phyloP scores from a whole-genome alignment of 208 protist genomes.

The Herpetomonas tarakana region DNA sequence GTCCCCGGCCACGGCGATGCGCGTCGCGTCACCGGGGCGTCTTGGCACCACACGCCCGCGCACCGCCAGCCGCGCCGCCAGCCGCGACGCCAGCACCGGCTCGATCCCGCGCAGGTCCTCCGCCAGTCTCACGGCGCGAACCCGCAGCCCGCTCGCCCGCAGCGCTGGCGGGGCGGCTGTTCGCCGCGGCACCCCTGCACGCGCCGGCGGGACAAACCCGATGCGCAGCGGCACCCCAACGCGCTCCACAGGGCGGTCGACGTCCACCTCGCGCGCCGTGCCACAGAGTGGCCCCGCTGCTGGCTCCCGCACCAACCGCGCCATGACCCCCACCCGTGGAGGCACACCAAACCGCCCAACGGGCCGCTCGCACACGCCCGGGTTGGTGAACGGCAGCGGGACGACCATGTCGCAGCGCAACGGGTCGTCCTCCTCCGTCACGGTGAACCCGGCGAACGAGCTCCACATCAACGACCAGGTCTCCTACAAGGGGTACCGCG shows the following conservation, averaged over 20 bases:
- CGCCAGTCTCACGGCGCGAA: slow-evolving; percentile 36
- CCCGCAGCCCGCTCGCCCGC: slow-evolving; percentile 67
- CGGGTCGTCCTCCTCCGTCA: slow-evolving; percentile 1
- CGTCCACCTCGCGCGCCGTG: slow-evolving; percentile 10
- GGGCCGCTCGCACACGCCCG: not conserved
- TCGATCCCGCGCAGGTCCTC: slow-evolving; percentile 31
- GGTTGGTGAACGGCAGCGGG: not conserved
- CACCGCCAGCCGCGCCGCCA: slow-evolving; percentile 25
- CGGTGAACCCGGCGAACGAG: slow-evolving; percentile 62
- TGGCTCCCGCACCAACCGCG: not conserved
- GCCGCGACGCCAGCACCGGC: slow-evolving; percentile 35
- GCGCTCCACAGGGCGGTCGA: slow-evolving; percentile 15
- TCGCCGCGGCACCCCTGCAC: slow-evolving; percentile 75
- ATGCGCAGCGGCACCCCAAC: slow-evolving; percentile 36
- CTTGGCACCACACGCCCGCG: slow-evolving; percentile 7
- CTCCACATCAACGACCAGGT: slow-evolving; percentile 73
- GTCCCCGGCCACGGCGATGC: slow-evolving; percentile 31
- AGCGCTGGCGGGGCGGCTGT: slow-evolving; percentile 70
- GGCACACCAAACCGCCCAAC: slow-evolving; percentile 3
- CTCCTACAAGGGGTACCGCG: slow-evolving; percentile 82
- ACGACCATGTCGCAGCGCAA: slow-evolving; percentile 24
- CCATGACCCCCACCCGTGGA: not conserved
- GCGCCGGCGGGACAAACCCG: slow-evolving; percentile 56
- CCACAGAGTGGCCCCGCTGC: not conserved
- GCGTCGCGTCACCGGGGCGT: slow-evolving; percentile 31